Percentiles rank a stretch among this genome's conserved stretches.
Evolutionary conservation across 805 yeast species (phyloP).

Genomic region (Nakazawaea ishiwadae): DNA sequence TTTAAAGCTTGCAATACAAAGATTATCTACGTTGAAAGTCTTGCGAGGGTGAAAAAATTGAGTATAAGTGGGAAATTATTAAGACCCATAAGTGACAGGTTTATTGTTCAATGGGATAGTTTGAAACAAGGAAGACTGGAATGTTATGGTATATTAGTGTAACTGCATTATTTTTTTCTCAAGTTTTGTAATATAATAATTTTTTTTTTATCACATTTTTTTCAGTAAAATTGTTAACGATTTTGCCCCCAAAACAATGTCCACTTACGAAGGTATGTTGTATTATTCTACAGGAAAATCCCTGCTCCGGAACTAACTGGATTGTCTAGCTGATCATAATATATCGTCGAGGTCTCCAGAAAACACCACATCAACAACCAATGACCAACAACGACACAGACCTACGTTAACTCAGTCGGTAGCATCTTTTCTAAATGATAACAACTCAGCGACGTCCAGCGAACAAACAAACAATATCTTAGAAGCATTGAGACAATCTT

Average conservation of each 20-base stretch:
- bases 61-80: constrained; percentile 75
- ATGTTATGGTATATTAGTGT: constrained; percentile 74
- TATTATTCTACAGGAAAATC: neutral
- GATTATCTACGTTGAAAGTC: constrained; percentile 78
- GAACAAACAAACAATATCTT: no score
- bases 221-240: no score
- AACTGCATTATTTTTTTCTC: neutral
- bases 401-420: constrained; percentile 10
- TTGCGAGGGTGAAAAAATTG: constrained; percentile 73
- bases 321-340: constrained; percentile 4
- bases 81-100: constrained; percentile 67
- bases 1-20: constrained; percentile 43
- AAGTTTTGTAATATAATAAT: neutral
- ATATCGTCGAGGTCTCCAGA: neutral
- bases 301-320: neutral
- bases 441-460: no score
- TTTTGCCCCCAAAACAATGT: constrained; percentile 9
- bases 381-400: constrained; percentile 2
- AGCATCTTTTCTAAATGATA: neutral
- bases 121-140: constrained; percentile 60
- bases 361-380: neutral
- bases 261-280: constrained; percentile 11
- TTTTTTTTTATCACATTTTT: constrained; percentile 1
- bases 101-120: constrained; percentile 86
- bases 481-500: constrained; percentile 2